Evolutionary conservation across 1,284 basidiomycete species (phyloP), one percentile per base, ranked within the genome.

Genomic region (Austroboletus novae-zelandiae): DNA sequence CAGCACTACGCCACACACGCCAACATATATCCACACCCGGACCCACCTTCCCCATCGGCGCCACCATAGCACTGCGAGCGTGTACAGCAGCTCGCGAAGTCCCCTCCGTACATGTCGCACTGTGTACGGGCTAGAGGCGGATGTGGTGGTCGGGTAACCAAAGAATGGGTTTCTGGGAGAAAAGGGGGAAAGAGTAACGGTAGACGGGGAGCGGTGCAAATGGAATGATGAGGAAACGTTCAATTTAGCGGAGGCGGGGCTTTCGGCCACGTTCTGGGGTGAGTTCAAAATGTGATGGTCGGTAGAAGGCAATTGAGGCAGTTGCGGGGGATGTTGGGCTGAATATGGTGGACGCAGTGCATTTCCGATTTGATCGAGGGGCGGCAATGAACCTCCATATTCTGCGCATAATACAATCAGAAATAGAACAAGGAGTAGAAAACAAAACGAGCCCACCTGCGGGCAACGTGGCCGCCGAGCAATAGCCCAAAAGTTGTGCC

Each of bases 101-200:
- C 88, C 78, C 47, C 81, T 77, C 30, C 83, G 84, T 25, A 57
- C 83, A 70, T 43, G 72, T 64, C 41, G 79, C 72, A 46, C 67
- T 60, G 5, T 69, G 41, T 50, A 68, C 20, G 64, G 62, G 15
- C 57, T 67, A 32, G 70, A 62, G 45, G 65, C 63, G 35, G 71
- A 65, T 41, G 70, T 61, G 47, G 70, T 68, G 43, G 74, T 69
- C 0, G 91, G 89, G 66, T 94, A 94, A n/a, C 91, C 91, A 59
- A 83, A 93, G 70, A 86, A 92, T 0, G 91, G 91, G 58, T 92
- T 93, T 45, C 80, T 68, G 35, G 71, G 60, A 25, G 87, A 88
- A 25, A 87, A 88, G 14, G 81, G 73, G 0, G 52, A 29, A 17
- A 64, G 50, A 27, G 76, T 72, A 52, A 81, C 65, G 58, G 69